Conservation (phyloP, 495 filamentous ascomycete genomes). For the Terfezia claveryi region DNA sequence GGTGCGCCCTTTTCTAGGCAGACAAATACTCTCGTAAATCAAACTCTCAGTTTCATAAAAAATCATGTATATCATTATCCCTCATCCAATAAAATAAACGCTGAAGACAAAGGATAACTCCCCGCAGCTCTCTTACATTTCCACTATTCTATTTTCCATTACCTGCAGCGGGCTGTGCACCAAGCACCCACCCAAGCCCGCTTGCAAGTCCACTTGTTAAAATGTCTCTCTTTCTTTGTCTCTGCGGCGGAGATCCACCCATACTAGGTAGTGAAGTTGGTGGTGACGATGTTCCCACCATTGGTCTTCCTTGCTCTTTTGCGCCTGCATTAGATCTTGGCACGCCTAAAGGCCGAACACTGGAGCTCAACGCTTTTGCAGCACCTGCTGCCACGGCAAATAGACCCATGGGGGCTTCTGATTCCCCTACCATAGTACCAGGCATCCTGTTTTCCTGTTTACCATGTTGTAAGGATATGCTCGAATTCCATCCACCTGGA, state of each 20-base stretch:
- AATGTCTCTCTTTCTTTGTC: constrained; percentile 53
- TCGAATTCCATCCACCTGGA: background rate
- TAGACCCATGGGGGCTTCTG: constrained; percentile 78
- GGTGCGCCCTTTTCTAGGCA: too few species aligned
- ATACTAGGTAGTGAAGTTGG: background rate
- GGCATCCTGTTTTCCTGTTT: background rate
- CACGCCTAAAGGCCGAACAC: constrained; percentile 6
- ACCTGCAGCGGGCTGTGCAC: constrained; percentile 30
- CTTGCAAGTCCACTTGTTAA: constrained; percentile 52
- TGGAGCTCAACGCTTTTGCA: constrained; percentile 34
- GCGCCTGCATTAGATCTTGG: background rate
- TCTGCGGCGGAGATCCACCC: constrained; percentile 8
- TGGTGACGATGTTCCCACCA: constrained; percentile 11
- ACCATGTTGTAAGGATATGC: background rate
- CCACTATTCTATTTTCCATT: too few species aligned
- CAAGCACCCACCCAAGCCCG: constrained; percentile 71
- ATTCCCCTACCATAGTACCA: constrained; percentile 22
- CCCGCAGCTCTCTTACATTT: too few species aligned
- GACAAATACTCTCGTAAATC: too few species aligned
- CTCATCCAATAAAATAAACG: too few species aligned
- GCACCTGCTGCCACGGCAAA: constrained; percentile 82
- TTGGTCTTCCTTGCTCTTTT: constrained; percentile 15
- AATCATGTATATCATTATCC: too few species aligned
- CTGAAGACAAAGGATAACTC: too few species aligned
- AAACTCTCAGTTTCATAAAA: too few species aligned